phyloP scores from a whole-genome alignment of 1,284 basidiomycete genomes.

The Melampsora abietis-canadensis region DNA sequence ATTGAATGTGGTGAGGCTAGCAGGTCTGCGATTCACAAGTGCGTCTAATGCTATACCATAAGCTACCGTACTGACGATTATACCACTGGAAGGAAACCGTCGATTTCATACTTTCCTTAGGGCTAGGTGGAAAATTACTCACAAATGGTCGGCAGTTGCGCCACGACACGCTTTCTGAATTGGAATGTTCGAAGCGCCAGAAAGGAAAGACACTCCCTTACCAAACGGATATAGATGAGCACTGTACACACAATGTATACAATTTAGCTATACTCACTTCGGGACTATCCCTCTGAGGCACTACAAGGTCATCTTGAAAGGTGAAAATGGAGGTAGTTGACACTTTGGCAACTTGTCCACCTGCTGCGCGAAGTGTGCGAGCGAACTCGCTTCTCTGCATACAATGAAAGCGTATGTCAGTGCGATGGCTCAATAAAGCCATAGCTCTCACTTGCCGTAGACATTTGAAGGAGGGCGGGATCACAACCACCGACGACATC shows the following conservation, averaged over 20 bases:
- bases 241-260: too few species aligned
- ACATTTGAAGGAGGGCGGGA: slow-evolving; percentile 21
- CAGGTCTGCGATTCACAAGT: slow-evolving; percentile 13
- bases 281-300: slow-evolving; percentile 30
- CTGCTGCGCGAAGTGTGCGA: slow-evolving; percentile 1
- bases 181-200: slow-evolving; percentile 18
- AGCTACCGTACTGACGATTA: slow-evolving; percentile 1
- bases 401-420: neutral
- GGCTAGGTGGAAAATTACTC: neutral
- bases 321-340: slow-evolving; percentile 44
- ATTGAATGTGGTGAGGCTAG: slow-evolving; percentile 13
- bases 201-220: slow-evolving; percentile 18
- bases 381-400: neutral
- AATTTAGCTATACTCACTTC: neutral
- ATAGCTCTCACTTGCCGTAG: neutral
- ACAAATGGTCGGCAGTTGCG: slow-evolving; percentile 9
- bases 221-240: neutral
- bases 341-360: slow-evolving; percentile 32
- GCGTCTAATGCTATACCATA: slow-evolving; percentile 33
- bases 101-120: too few species aligned
- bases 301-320: slow-evolving; percentile 44
- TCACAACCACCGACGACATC: slow-evolving; percentile 9
- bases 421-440: neutral
- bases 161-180: slow-evolving; percentile 17
- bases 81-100: neutral